A percentile compares a stretch with the other conserved stretches of the same genome.
phyloP scores from a whole-genome alignment of 2,329 filamentous ascomycete genomes.

The Rutstroemia sp. region DNA sequence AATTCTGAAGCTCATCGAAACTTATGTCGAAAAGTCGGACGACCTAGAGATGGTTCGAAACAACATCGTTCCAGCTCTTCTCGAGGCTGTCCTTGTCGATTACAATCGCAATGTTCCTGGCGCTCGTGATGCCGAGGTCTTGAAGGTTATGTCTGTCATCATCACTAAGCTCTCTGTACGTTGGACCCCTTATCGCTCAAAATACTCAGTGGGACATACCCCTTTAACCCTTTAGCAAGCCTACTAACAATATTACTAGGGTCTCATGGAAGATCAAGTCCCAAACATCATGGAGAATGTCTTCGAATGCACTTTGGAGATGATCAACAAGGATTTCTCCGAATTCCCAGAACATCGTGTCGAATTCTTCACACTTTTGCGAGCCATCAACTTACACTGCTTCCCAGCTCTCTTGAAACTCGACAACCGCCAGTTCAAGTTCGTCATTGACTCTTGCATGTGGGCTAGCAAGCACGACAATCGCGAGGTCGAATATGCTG shows the following conservation, averaged over 20 bases:
- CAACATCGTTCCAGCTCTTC: conserved; percentile 90
- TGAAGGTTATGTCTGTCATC: conserved; percentile 96
- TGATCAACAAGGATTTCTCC: conserved; percentile 99
- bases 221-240: conserved; percentile 11
- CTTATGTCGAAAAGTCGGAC: conserved; percentile 96
- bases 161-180: conserved; percentile 93
- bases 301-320: conserved; percentile 95
- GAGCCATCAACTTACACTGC: conserved; percentile 94
- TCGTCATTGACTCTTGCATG: conserved; percentile 98
- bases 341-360: conserved; percentile 98
- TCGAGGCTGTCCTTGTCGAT: conserved; percentile 89
- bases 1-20: conserved; percentile 96
- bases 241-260: conserved; percentile 42
- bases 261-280: conserved; percentile 96
- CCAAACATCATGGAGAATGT: conserved; percentile 97
- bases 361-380: conserved; percentile 97
- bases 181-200: conserved; percentile 43
- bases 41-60: conserved; percentile 87
- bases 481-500: conserved; percentile 91
- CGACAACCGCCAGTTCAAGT: conserved; percentile 96
- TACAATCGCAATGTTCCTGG: conserved; percentile 97
- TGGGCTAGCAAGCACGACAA: conserved; percentile 99
- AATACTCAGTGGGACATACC: conserved; percentile 37
- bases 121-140: conserved; percentile 89
- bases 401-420: conserved; percentile 92